Percentiles rank a stretch among this genome's conserved stretches.
Conservation (phyloP, 768 basidiomycete species). For the Tricholoma sp. region DNA sequence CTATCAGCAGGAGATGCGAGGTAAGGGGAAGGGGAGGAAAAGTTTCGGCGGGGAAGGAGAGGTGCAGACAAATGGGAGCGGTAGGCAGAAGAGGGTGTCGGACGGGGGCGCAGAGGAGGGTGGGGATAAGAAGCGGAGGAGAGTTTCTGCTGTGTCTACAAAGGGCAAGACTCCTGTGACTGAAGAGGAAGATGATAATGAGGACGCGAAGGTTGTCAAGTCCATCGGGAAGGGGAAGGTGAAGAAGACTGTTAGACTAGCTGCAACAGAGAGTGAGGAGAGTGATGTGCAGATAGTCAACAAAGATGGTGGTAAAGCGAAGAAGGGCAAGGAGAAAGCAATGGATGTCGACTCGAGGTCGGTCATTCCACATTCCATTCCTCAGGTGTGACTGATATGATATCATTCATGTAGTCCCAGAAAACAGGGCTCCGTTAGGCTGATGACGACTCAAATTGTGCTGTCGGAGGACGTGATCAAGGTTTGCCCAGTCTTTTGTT, state of each 20-base stretch:
- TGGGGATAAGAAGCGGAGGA: conserved; percentile 10
- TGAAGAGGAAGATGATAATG: background rate
- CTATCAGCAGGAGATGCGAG: conserved; percentile 64
- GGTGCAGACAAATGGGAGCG: background rate
- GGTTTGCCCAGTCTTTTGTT: conserved; percentile 30
- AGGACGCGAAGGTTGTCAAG: background rate
- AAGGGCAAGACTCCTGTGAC: conserved; percentile 6
- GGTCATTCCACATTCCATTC: background rate
- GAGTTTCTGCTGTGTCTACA: background rate
- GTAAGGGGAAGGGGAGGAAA: conserved; percentile 30
- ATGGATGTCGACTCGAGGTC: conserved; percentile 11
- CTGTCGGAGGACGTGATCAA: conserved; percentile 54
- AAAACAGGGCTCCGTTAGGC: conserved; percentile 25
- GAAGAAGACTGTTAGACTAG: conserved; percentile 14
- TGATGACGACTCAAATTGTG: conserved; percentile 67
- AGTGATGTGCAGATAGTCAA: conserved; percentile 4
- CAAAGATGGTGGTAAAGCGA: conserved; percentile 5
- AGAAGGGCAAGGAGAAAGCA: conserved; percentile 19
- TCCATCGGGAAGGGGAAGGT: conserved; percentile 9
- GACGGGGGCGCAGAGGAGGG: conserved; percentile 3
- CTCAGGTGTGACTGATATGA: background rate
- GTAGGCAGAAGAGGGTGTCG: conserved; percentile 19
- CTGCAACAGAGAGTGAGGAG: conserved; percentile 7
- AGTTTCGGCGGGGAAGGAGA: conserved; percentile 21
- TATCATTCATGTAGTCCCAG: conserved; percentile 8